Evolutionary conservation across 441 rosid genomes (phyloP), one percentile per base, ranked within the genome.

Genomic region (Populus hybrid): DNA sequence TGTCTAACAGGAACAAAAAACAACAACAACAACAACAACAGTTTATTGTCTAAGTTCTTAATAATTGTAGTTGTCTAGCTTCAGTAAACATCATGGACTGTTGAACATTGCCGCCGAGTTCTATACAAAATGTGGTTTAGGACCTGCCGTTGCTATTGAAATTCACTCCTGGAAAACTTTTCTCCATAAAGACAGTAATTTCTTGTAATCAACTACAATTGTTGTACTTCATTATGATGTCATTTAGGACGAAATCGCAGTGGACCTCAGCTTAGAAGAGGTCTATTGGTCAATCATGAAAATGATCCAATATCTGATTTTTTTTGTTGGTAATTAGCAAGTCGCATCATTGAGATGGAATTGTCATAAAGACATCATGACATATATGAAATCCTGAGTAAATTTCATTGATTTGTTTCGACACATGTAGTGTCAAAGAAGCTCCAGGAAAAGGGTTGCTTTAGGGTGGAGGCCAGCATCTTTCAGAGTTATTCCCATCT

Each of bases 401-500:
- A 69, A 19, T 35, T 36, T 68, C n/a, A n/a, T 16, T n/a, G 36
- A 19, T 12, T 69, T 23, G 21, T 19, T 70, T 40, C 28, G 10
- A 35, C 18, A 40, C 72, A 40, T 7, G 23, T 59, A 59, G 64
- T 59, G 9, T 86, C 67, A 88, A 16, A 82, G 71, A 72, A 85
- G 87, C 83, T 89, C 92, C 9, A 90, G 50, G 85, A 89, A 90
- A 69, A 87, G 82, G 82, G 84, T 87, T 77, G 91, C 88, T 83
- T 91, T 83, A 40, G 90, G 89, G 83, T 86, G 83, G 24, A 90
- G 87, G 46, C 91, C 91, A 65, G 92, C 87, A 19, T 88, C 91
- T 78, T 84, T 84, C 1, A 88, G 86, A 10, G 83, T 89, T 83
- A 83, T 78, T 42, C 86, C 88, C 83, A 84, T 77, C 66, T 85